These are phyloP conservation scores for Chrysanthemum seticuspe DNA, from an alignment of 129 eudicot genomes.

Conservation along the genomic window DNA sequence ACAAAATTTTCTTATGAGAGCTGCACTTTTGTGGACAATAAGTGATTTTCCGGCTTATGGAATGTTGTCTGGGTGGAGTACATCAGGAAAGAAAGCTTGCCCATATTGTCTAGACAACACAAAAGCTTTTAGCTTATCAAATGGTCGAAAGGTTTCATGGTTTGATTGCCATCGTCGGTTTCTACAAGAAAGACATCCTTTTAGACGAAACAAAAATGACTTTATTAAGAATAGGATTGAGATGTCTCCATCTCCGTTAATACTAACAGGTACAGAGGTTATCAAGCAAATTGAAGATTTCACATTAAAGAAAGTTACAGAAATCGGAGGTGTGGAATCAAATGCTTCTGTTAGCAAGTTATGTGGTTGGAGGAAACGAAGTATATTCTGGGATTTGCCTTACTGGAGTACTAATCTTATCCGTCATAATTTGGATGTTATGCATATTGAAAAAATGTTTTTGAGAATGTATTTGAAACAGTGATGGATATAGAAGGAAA, in stretches of 20 bases:
- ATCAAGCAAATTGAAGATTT: slow-evolving; percentile 10
- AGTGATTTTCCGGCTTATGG: background rate
- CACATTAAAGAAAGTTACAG: slow-evolving; percentile 1
- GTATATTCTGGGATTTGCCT: no score
- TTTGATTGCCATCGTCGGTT: slow-evolving; percentile 30
- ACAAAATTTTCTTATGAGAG: background rate
- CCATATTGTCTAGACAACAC: background rate
- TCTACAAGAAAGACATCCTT: background rate
- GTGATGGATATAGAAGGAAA: no score
- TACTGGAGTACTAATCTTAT: no score
- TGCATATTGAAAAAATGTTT: no score
- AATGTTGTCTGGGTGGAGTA: background rate
- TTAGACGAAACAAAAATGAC: background rate
- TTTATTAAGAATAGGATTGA: background rate
- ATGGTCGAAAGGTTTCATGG: background rate
- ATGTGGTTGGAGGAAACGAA: no score
- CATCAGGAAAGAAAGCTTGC: background rate
- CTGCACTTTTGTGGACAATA: background rate
- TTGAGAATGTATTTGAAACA: no score
- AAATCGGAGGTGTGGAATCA: no score
- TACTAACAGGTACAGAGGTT: background rate
- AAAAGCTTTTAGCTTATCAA: background rate
- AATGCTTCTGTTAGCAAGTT: no score
- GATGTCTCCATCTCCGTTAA: background rate
- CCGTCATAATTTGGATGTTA: no score